Base-by-base conservation (phyloP, 169 alveolate species). In the Plasmodium coatneyi region DNA sequence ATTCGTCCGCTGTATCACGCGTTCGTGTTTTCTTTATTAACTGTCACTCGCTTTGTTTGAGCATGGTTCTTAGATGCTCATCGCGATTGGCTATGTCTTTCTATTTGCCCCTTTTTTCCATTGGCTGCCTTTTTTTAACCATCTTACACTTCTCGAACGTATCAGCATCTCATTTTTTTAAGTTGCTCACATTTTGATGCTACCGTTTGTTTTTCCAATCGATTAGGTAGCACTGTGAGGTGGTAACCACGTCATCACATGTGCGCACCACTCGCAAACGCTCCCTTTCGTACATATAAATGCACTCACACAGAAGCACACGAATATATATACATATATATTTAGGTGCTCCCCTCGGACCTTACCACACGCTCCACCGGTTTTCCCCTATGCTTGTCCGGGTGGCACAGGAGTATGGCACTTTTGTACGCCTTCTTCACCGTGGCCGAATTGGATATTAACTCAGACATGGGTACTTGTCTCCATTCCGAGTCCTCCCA, bases 401-500 rank as follows among this genome's bases (percentile, higher is more conserved):
- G 98, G 80, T 97, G 98, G 56, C 97, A 93, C 43, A 96, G 82
- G 76, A 96, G 70, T 6, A 96, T 92, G 25, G 98, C 98, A 30
- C 94, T 97, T 52, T 96, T 95, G 89, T 98, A 97, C 39, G 83
- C 74, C 70, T 81, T 96, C 87, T 98, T 98, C 22, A 97, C 97
- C n/a, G 90, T 82, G 16, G 83, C 91, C 36, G 95, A 74, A 34
- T 97, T 97, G 76, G 96, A 41, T 81, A 93, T 92, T 74, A 97
- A 92, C 52, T 96, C 84, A 3, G 97, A 92, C 95, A 98, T 95
- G 32, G 97, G 97, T 49, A 98, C 96, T 41, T 97, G 95, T 56
- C 95, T 95, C 98, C 99, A 98, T 19, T 93, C 96, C 0, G 96
- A 96, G 34, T 87, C 96, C 36, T 91, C 78, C 99, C 99, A 98